Base-by-base conservation (phyloP, 2,329 filamentous ascomycete species). In the Purpureocillium lavendulum region DNA sequence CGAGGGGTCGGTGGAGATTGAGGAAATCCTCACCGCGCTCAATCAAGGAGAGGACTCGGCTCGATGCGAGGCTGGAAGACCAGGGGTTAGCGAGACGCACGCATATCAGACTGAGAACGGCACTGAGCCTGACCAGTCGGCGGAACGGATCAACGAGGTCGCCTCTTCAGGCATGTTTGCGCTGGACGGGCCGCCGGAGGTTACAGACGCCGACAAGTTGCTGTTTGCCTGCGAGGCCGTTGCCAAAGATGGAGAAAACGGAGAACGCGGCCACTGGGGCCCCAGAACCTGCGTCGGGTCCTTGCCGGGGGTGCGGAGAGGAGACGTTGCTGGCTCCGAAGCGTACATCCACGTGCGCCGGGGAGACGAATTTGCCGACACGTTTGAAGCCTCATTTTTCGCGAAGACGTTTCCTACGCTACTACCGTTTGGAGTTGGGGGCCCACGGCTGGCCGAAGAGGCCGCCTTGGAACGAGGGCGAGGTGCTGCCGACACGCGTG, bases 381-480 rank as follows among this genome's bases (percentile, higher is more conserved):
- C 38, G 5, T 35, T 39, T 24, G 41, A 44, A 4, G 28, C 40
- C 12, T 15, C 11, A 14, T 44, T 46, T 29, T 46, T 46, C 13
- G 41, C 44, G 4, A 46, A 43, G 36, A 37, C 44, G n/a, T 48
- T 46, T 8, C 44, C 46, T 2, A 48, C 26, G 1, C 26, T 46
- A 12, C 36, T 48, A 2, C 44, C 46, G 4, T 40, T 42, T 7
- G 46, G 46, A 11, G 17, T 13, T 10, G 41, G 46, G 3, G 46
- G 46, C 1, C 44, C 46, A 26, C 14, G 39, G 6, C 14, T 34
- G 24, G 36, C 29, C 1, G 38, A 45, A 21, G 43, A 38, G 35
- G 18, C 10, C 29, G 32, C 17, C 21, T 24, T 28, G 4, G 29
- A 24, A 29, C n/a, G 10, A 15, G 35, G 7, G 14, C 3, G 17